Conservation (phyloP, 176 grass and related monocot species). For the Rhynchospora pubera region DNA sequence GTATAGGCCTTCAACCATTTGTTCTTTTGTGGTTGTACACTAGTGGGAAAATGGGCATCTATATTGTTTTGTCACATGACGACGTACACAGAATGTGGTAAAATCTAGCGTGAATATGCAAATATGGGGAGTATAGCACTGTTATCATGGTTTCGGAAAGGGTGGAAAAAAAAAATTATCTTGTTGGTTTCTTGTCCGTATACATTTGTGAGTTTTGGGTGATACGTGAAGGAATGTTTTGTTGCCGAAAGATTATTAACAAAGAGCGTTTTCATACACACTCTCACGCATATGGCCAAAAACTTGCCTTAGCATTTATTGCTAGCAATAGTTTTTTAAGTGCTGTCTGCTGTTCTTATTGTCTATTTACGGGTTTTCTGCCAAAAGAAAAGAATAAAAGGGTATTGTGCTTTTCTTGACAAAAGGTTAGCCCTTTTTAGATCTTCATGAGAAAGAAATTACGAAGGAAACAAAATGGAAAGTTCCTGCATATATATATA, state of each 20-base stretch:
- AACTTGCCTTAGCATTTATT: background rate
- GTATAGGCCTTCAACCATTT: constrained; percentile 25
- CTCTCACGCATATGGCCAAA: constrained; percentile 14
- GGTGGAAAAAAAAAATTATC: background rate
- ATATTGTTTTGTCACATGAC: constrained; percentile 13
- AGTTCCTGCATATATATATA: background rate
- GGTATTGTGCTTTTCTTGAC: background rate
- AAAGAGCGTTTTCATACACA: background rate
- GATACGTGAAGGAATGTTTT: constrained; percentile 24
- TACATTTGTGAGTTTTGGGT: constrained; percentile 3
- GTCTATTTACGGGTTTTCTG: background rate
- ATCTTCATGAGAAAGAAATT: constrained; percentile 4
- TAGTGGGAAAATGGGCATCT: constrained; percentile 20
- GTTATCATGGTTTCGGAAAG: background rate
- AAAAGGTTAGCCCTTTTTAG: background rate
- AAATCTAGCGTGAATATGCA: background rate
- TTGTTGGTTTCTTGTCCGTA: constrained; percentile 14
- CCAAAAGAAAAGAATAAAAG: background rate
- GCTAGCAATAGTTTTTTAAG: constrained; percentile 6
- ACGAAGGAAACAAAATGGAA: no score
- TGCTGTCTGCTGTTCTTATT: no score
- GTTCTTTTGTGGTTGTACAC: constrained; percentile 35
- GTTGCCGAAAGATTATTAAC: background rate
- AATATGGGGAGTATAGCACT: background rate
- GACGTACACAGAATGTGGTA: constrained; percentile 27